phyloP scores from a whole-genome alignment of 2,329 filamentous ascomycete genomes.

The Colletotrichum godetiae region DNA sequence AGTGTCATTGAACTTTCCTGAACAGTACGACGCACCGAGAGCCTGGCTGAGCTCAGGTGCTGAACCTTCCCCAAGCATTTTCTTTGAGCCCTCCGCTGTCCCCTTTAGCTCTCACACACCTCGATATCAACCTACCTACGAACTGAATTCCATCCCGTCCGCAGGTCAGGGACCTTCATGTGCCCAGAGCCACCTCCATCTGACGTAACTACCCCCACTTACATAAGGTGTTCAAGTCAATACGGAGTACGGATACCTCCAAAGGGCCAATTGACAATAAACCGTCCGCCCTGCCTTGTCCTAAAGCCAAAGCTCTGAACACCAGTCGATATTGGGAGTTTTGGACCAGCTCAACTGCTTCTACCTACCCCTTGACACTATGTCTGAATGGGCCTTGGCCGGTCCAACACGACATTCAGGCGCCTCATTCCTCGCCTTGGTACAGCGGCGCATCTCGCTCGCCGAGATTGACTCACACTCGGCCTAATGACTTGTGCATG shows the following conservation, averaged over 20 bases:
- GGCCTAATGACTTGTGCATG: not conserved
- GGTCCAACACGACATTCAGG: not conserved
- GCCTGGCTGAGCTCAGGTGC: not conserved
- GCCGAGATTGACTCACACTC: constrained; percentile 4
- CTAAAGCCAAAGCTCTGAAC: not conserved
- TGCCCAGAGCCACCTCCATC: no score
- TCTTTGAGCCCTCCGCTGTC: not conserved
- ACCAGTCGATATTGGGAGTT: not conserved
- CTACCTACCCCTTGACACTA: not conserved
- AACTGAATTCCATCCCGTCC: no score
- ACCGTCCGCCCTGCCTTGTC: not conserved
- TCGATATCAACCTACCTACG: no score
- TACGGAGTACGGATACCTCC: no score
- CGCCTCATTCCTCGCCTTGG: not conserved
- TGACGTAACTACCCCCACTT: no score
- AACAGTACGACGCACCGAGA: not conserved
- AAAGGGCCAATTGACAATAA: no score
- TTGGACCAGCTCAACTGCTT: not conserved
- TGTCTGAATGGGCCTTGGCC: not conserved
- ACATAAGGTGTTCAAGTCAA: no score
- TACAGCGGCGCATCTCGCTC: not conserved
- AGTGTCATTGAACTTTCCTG: not conserved
- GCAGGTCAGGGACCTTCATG: no score
- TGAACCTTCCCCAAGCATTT: not conserved
- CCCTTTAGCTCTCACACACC: not conserved